Evolutionary conservation across 345 rosid species (phyloP), one percentile per base, ranked within the genome.

Genomic region (Noccaea bulbosa): DNA sequence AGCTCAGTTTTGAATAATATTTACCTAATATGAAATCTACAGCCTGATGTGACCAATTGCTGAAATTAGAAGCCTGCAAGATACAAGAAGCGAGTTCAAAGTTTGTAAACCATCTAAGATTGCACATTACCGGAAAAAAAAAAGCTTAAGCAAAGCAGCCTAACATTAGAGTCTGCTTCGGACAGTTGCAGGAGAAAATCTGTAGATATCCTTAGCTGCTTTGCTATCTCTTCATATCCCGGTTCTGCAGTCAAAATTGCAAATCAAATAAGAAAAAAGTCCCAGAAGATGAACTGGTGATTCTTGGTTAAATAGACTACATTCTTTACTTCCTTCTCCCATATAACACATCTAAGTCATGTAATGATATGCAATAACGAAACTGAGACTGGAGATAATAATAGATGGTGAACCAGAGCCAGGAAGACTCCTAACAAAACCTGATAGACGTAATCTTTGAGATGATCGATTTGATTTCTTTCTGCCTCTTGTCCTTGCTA

Each of bases 21-120:
- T 33, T 81, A 91, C 99, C 98, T 79, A 88, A 65, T 71, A 89
- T 87, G 83, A 88, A 88, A 54, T 91, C 97, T 55, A 86, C 91
- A 60, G 99, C 96, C 77, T 94, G 99, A 78, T 91, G 99, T 14
- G 92, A 88, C 97, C 97, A 94, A 54, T 80, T 89, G 24, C 86
- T 70, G 74, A 89, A 89, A 70, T 81, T 81, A 71, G 79, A 60
- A 55, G 81, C 88, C 98, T 89, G 83, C 75, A 80, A 54, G 56
- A 61, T 0, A 63, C 4, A 76, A 47, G 54, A 54, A 70, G 35
- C 40, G 7, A 56, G 35, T 43, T 52, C n/a, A 58, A 24, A 3
- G 22, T 11, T n/a, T 60, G 32, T 14, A 71, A 41, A 66, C 53
- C 7, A 66, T 27, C 4, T 44, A 51, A 59, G 51, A 52, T 51